Evolutionary conservation across 2,329 filamentous ascomycete genomes (phyloP).

Genomic region (Colletotrichum higginsianum): DNA sequence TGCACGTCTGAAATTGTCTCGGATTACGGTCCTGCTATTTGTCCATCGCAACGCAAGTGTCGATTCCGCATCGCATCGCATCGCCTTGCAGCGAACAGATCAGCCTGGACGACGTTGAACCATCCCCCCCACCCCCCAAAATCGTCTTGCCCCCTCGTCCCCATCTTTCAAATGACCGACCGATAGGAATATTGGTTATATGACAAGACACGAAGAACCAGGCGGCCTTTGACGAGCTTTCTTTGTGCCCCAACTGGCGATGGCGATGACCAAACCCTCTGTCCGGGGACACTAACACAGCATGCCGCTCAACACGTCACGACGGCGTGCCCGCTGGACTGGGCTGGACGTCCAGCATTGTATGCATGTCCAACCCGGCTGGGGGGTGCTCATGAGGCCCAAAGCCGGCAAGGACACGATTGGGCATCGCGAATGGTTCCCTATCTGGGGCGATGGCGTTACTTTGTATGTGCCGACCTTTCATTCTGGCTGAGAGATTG

Average conservation of each 20-base stretch:
- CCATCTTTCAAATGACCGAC: neutral
- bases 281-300: slow-evolving; percentile 9
- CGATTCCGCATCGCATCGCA: slow-evolving; percentile 11
- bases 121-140: neutral
- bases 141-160: too few species aligned
- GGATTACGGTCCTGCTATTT: slow-evolving; percentile 3
- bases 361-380: neutral
- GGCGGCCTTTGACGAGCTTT: neutral
- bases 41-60: slow-evolving; percentile 19
- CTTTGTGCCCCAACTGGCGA: neutral
- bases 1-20: slow-evolving; percentile 32
- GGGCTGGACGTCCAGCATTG: neutral
- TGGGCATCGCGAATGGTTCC: slow-evolving; percentile 28
- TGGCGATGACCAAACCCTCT: neutral
- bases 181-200: neutral
- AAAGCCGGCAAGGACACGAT: neutral
- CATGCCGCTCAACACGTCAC: slow-evolving; percentile 25
- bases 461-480: too few species aligned
- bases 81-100: neutral
- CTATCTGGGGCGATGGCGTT: neutral
- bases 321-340: slow-evolving; percentile 10
- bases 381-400: neutral
- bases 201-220: neutral
- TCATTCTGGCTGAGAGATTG: neutral
- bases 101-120: neutral